Conservation (phyloP, 192 early-diverging fungal species). For the Backusella luteola region DNA sequence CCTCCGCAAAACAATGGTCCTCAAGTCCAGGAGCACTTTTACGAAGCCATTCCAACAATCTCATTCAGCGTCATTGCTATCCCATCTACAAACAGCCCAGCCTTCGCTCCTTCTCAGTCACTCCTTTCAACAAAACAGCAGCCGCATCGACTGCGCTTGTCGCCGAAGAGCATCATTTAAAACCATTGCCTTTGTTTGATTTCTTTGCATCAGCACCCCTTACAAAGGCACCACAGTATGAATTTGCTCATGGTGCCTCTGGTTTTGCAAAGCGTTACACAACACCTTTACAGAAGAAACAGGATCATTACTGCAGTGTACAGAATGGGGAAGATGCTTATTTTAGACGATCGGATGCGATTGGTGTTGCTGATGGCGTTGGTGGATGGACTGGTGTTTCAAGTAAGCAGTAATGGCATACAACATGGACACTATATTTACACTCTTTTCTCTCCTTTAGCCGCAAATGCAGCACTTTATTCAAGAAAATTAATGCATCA, state of each 20-base stretch:
- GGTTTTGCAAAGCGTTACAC: constrained; percentile 29
- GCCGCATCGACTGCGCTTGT: neutral
- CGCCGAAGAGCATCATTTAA: neutral
- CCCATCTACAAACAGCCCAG: constrained; percentile 1
- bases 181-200: constrained; percentile 7
- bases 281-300: constrained; percentile 18
- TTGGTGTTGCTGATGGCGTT: constrained; percentile 95
- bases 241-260: constrained; percentile 23
- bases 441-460: constrained; percentile 30
- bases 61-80: constrained; percentile 2
- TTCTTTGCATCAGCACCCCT: constrained; percentile 5
- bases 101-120: neutral
- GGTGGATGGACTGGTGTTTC: constrained; percentile 76
- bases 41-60: neutral
- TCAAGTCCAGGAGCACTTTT: neutral
- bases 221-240: constrained; percentile 13
- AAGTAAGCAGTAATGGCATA: neutral
- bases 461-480: constrained; percentile 91
- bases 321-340: constrained; percentile 94
- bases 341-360: constrained; percentile 79
- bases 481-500: constrained; percentile 96
- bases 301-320: constrained; percentile 58
- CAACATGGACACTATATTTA: neutral
- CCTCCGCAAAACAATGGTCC: neutral
- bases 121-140: neutral